These are phyloP conservation scores for Solidago caesia DNA, from an alignment of 129 eudicot species.

Conservation along the genomic window DNA sequence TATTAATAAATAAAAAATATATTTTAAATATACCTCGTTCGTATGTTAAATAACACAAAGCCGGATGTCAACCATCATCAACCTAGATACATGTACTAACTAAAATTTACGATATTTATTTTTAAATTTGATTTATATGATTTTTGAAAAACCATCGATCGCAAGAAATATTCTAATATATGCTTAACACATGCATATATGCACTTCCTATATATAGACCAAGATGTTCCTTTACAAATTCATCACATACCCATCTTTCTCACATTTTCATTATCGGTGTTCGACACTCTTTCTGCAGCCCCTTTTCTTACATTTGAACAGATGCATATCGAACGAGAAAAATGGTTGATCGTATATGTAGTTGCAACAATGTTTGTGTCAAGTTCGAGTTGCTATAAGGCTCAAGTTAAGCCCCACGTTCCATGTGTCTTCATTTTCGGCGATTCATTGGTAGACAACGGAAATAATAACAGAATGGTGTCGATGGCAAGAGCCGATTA, in stretches of 20 bases:
- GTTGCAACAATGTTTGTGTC: slow-evolving; percentile 1
- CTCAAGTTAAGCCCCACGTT: slow-evolving; percentile 46
- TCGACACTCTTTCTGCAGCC: too few relatives aligned
- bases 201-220: slow-evolving; percentile 6
- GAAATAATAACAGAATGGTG: slow-evolving; percentile 52
- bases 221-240: neutral
- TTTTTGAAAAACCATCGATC: too few relatives aligned
- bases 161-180: neutral
- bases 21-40: too few relatives aligned
- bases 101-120: too few relatives aligned
- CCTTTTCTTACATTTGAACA: neutral
- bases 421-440: slow-evolving; percentile 77
- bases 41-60: too few relatives aligned
- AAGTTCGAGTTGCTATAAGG: slow-evolving; percentile 14
- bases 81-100: too few relatives aligned
- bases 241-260: neutral
- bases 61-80: too few relatives aligned
- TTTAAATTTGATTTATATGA: too few relatives aligned
- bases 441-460: slow-evolving; percentile 66
- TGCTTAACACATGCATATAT: neutral
- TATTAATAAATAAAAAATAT: too few relatives aligned
- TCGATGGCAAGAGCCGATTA: slow-evolving; percentile 62
- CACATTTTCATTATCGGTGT: neutral
- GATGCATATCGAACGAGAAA: slow-evolving; percentile 1
- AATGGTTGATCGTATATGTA: slow-evolving; percentile 11